Percentiles rank a stretch among this genome's conserved stretches.
These are phyloP conservation scores for Colletotrichum simmondsii DNA, from an alignment of 2,329 filamentous ascomycete genomes.

Conservation along the genomic window DNA sequence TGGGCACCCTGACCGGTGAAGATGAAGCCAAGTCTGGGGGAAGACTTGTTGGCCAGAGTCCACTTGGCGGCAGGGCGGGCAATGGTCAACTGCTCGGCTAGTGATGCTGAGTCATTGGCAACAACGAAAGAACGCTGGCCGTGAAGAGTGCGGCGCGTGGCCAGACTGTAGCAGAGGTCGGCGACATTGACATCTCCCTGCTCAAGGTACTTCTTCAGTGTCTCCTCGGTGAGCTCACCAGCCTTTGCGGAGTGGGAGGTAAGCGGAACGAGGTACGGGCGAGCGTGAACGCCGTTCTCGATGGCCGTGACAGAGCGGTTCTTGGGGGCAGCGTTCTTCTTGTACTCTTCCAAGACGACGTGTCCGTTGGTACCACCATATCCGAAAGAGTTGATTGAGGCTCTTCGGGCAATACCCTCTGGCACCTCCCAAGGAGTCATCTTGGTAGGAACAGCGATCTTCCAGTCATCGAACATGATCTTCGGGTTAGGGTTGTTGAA, in stretches of 20 bases:
- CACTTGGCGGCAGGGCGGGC: constrained; percentile 36
- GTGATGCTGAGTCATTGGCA: constrained; percentile 20
- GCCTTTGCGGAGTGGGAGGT: constrained; percentile 38
- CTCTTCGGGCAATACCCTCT: constrained; percentile 28
- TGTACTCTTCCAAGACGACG: neutral
- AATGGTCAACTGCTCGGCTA: constrained; percentile 34
- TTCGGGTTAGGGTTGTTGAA: constrained; percentile 38
- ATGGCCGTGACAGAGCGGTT: constrained; percentile 2
- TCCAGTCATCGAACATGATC: constrained; percentile 36
- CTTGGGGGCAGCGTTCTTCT: neutral
- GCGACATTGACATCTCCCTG: constrained; percentile 32
- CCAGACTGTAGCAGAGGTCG: constrained; percentile 38
- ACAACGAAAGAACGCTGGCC: constrained; percentile 39
- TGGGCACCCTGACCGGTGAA: constrained; percentile 43
- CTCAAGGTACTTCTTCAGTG: constrained; percentile 34
- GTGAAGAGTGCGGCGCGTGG: constrained; percentile 37
- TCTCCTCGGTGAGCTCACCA: constrained; percentile 37
- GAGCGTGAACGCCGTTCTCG: constrained; percentile 35
- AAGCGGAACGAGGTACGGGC: constrained; percentile 37
- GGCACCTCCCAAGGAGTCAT: constrained; percentile 12
- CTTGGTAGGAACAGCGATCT: constrained; percentile 6
- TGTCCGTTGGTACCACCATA: constrained; percentile 43
- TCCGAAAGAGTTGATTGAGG: constrained; percentile 49
- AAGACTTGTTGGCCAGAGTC: constrained; percentile 32
- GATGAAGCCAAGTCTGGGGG: constrained; percentile 37